Base-by-base conservation (phyloP, 371 early-diverging fungal species). In the Mortierella sp. region DNA sequence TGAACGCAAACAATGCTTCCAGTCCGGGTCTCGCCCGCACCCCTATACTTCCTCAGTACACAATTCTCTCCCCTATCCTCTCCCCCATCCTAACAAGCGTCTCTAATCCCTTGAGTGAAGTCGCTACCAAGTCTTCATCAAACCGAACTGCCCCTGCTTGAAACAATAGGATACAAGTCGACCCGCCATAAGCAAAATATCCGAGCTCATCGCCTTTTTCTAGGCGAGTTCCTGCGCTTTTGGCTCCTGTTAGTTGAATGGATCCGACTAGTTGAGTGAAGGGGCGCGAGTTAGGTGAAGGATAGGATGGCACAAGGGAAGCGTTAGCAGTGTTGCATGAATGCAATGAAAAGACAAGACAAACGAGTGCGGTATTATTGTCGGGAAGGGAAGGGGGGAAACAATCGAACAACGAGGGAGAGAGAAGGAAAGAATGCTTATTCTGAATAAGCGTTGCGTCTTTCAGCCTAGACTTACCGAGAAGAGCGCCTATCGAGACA, bases 161-260 rank as follows among this genome's bases (percentile, higher is more conserved):
- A 81, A 95, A 95, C 5, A 95, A 76, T 6, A 90, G 82, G 44
- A 95, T 87, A 10, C 93, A 90, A 1, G 95, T 95, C 1, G 93
- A 92, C 2, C 95, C 95, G 42, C 92, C 91, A 65, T 93, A 93
- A 26, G 89, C 89, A 81, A 94, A 93, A 71, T 92, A 95, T 28
- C 96, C 95, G 60, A 93, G 90, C 79, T 96, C 96, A 75, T 95
- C 94, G 0, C 91, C 91, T 70, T 91, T 91, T 63, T 80, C 68
- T 7, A 91, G 58, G 11, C 63, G 76, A 11, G 83, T 84, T 11
- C 88, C 89, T 6, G 75, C 81, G 8, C 78, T 70, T 3, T 77
- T 72, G 4, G 90, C 89, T 24, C 90, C 82, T 8, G 92, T 90
- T 70, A 89, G 72, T 10, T 85, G 84, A 55, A 92, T 89, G 0